These are phyloP conservation scores for Lentinula edodes DNA, from an alignment of 768 basidiomycete species.

Conservation along the genomic window DNA sequence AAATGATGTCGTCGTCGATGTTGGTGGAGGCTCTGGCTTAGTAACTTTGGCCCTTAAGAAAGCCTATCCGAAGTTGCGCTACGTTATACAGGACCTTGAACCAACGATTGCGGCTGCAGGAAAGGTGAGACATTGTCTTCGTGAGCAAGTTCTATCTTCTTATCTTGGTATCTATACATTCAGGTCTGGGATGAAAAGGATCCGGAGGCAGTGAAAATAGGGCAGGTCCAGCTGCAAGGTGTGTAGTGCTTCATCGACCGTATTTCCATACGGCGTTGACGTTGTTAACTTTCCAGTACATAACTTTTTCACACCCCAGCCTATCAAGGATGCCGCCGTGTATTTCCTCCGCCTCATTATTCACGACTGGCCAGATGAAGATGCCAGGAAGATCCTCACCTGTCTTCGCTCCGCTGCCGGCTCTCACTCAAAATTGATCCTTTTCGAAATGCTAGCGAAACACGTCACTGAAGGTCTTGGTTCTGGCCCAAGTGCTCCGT, in stretches of 20 bases:
- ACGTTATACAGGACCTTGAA: slow-evolving; percentile 30
- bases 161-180: not conserved
- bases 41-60: slow-evolving; percentile 23
- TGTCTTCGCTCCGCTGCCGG: slow-evolving; percentile 18
- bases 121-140: slow-evolving; percentile 11
- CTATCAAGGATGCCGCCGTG: slow-evolving; percentile 18
- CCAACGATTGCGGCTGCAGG: slow-evolving; percentile 19
- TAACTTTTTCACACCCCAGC: slow-evolving; percentile 26
- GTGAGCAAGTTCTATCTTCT: not conserved
- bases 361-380: slow-evolving; percentile 25
- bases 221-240: slow-evolving; percentile 23
- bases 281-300: slow-evolving; percentile 12
- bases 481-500: not conserved
- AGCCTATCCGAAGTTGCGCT: slow-evolving; percentile 23
- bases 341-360: slow-evolving; percentile 24
- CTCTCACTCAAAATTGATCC: slow-evolving; percentile 17
- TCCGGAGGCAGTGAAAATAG: slow-evolving; percentile 19
- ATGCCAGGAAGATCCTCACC: slow-evolving; percentile 20
- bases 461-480: not conserved
- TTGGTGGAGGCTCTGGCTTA: slow-evolving; percentile 31
- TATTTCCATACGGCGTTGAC: not conserved
- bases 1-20: slow-evolving; percentile 21
- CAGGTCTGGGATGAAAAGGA: slow-evolving; percentile 22
- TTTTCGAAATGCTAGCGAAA: slow-evolving; percentile 16
- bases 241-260: not conserved